Evolutionary conservation across 148 eudicot species (phyloP).

Genomic region (Agrostemma githago): DNA sequence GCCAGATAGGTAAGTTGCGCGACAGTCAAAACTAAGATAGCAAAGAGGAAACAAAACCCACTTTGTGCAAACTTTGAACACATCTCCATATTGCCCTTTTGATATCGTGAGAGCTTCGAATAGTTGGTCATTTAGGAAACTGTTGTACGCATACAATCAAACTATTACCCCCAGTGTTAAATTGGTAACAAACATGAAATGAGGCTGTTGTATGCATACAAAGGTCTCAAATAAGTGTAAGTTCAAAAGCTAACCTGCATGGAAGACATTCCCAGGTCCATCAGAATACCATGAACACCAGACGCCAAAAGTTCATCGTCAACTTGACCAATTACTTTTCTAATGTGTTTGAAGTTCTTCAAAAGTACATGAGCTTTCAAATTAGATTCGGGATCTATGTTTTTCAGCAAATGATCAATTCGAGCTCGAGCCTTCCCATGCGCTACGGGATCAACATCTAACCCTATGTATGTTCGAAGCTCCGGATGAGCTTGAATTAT

Average conservation of each 20-base stretch:
- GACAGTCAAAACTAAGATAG: not conserved
- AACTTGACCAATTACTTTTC: conserved; percentile 48
- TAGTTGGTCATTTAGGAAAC: too few relatives aligned
- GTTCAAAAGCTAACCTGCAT: conserved; percentile 69
- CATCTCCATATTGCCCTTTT: not conserved
- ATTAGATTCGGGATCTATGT: conserved; percentile 23
- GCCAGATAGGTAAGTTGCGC: too few relatives aligned
- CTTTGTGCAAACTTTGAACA: not conserved
- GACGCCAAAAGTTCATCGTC: conserved; percentile 42
- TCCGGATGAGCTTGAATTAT: conserved; percentile 83
- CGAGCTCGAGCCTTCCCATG: conserved; percentile 58
- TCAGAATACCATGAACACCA: conserved; percentile 78
- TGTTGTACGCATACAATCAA: too few relatives aligned
- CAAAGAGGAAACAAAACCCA: too few relatives aligned
- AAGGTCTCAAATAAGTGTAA: too few relatives aligned
- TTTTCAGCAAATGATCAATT: conserved; percentile 37
- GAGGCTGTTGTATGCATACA: too few relatives aligned
- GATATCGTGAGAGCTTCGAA: not conserved
- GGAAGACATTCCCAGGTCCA: conserved; percentile 99
- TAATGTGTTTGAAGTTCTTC: conserved; percentile 63
- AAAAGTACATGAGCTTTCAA: conserved; percentile 45
- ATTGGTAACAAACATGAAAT: too few relatives aligned
- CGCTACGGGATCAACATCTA: conserved; percentile 91
- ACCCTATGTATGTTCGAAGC: conserved; percentile 63
- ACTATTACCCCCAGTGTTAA: too few relatives aligned